Evolutionary conservation across 176 grass and related monocot genomes (phyloP).

Genomic region (Dactylis glomerata): DNA sequence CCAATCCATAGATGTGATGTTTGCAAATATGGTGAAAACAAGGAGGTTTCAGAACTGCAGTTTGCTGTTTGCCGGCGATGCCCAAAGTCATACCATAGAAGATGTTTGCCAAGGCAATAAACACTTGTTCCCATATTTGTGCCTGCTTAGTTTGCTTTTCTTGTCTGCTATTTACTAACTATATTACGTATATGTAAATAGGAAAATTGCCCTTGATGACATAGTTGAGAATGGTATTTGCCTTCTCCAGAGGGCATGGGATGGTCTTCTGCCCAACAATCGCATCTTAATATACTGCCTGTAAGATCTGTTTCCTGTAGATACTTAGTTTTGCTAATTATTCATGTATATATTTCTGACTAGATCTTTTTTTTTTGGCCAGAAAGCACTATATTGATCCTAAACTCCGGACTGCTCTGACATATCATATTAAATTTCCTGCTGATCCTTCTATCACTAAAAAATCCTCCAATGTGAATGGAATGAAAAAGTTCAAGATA

Average conservation of each 20-base stretch:
- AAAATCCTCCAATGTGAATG: constrained; percentile 30
- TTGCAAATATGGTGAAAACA: constrained; percentile 66
- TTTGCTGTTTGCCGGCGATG: constrained; percentile 76
- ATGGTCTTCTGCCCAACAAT: constrained; percentile 57
- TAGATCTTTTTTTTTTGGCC: constrained; percentile 25
- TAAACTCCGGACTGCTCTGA: constrained; percentile 38
- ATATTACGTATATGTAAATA: constrained; percentile 1
- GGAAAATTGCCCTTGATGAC: constrained; percentile 49
- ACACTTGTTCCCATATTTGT: not conserved
- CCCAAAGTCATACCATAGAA: constrained; percentile 68
- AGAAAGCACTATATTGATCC: constrained; percentile 63
- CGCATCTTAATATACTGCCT: constrained; percentile 74
- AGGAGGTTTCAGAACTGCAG: constrained; percentile 41
- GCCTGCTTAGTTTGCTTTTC: not conserved
- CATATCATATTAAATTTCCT: constrained; percentile 69
- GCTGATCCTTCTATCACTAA: constrained; percentile 23
- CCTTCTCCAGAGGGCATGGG: constrained; percentile 60
- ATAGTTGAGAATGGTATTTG: constrained; percentile 41
- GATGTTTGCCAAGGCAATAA: constrained; percentile 67
- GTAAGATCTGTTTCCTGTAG: constrained; percentile 36
- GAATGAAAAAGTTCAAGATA: constrained; percentile 36
- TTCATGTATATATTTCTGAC: not conserved
- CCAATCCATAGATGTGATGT: constrained; percentile 57
- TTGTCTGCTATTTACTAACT: not conserved
- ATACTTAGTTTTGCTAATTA: not conserved